Evolutionary conservation across 805 yeast species (phyloP), one percentile per base, ranked within the genome.

Genomic region (Starmerella riodocensis): DNA sequence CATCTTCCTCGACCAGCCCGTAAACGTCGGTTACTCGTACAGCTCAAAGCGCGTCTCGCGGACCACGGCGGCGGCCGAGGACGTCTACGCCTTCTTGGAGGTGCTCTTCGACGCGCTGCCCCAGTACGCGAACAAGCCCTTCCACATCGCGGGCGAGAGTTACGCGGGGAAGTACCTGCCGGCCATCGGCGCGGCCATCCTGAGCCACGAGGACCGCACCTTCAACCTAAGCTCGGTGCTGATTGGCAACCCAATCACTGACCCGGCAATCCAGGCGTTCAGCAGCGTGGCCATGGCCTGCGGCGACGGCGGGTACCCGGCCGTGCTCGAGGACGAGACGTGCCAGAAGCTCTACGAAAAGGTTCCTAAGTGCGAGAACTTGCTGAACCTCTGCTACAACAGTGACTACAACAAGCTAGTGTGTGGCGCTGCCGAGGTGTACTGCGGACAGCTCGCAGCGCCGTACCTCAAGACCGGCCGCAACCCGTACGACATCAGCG

Each of bases 151-250:
- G 36, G 96, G 96, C 52, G 96, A 85, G 61, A 81, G 93, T n/a
- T 85, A 86, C 56, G 96, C 88, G 21, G 96, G 96, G 38, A 94
- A 84, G 61, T 86, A 88, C 64, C 78, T 88, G 49, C 98, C 98
- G 14, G 82, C 72, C n/a, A 81, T 74, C 51, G 78, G 77, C 33
- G 64, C 66, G 34, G 76, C 73, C 52, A 71, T 74, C 42, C 43
- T 64, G 60, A 63, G 48, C 49, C 73, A 55, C 51, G 85, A 19
- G 73, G 94, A 71, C 53, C 66, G 78, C 43, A 61, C 69, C 20
- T 78, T 79, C 59, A 73, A 85, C 56, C 66, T 85, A 52, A 64
- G 80, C 18, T 81, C 94, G 6, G 80, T 85, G 22, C 58, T 86
- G 57, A 86, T 86, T 55, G 97, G 97, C 47, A 86, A 86, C 60